Evolutionary conservation across 2,329 filamentous ascomycete species (phyloP).

Genomic region (Onygenales sp.): DNA sequence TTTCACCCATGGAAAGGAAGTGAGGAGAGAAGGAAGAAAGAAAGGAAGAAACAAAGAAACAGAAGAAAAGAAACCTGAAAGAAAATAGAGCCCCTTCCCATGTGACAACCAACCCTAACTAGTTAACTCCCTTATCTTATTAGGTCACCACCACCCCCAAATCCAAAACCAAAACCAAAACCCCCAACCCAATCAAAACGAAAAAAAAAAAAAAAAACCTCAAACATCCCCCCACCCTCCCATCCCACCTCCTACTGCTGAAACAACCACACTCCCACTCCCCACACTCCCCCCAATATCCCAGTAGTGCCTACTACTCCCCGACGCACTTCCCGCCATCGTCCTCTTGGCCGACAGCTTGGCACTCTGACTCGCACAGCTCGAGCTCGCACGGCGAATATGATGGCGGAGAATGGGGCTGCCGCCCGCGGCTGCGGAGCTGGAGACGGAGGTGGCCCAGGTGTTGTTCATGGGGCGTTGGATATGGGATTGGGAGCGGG

Average conservation of each 20-base stretch:
- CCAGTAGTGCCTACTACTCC: constrained; percentile 70
- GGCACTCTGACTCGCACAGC: constrained; percentile 82
- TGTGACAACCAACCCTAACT: no score
- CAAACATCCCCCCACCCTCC: constrained; percentile 72
- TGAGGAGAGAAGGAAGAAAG: neutral
- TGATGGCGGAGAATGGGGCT: constrained; percentile 32
- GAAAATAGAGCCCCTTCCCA: neutral
- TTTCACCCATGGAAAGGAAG: no score
- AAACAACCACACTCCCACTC: constrained; percentile 62
- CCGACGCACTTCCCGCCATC: constrained; percentile 48
- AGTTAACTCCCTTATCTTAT: no score
- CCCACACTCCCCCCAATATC: constrained; percentile 75
- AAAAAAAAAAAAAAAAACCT: neutral
- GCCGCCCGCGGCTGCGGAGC: neutral
- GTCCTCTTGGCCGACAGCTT: constrained; percentile 56
- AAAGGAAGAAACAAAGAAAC: neutral
- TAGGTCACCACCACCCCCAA: neutral
- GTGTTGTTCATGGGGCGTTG: neutral
- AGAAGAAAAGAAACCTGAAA: neutral
- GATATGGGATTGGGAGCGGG: constrained; percentile 35
- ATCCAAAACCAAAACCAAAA: neutral
- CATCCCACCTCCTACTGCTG: constrained; percentile 58
- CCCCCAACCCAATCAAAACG: neutral
- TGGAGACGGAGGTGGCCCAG: neutral
- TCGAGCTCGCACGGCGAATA: constrained; percentile 46